These are phyloP conservation scores for Saururus chinensis DNA, from an alignment of 164 flowering plant species.

Conservation along the genomic window DNA sequence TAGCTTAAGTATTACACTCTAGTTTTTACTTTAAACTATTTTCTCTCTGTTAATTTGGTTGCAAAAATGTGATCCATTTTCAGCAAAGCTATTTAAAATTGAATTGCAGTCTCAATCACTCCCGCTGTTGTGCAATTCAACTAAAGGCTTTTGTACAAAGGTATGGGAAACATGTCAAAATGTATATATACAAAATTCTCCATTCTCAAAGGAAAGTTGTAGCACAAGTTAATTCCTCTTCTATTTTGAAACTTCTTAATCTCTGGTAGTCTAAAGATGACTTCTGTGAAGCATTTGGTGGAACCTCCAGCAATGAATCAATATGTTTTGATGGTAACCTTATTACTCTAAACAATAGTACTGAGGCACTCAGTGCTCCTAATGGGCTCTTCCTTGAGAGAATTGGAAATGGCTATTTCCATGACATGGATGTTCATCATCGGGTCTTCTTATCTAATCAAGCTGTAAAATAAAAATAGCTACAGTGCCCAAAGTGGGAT, in stretches of 20 bases:
- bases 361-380: conserved; percentile 29
- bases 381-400: conserved; percentile 77
- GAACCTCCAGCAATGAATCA: conserved; percentile 41
- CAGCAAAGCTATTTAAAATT: conserved; percentile 55
- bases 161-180: conserved; percentile 80
- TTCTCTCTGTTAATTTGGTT: background rate
- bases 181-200: conserved; percentile 51
- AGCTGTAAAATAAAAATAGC: conserved; percentile 67
- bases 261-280: conserved; percentile 63
- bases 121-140: conserved; percentile 65
- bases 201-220: conserved; percentile 59
- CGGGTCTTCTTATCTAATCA: conserved; percentile 77
- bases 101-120: conserved; percentile 30
- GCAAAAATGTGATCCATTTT: conserved; percentile 80
- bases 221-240: conserved; percentile 29
- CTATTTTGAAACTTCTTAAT: conserved; percentile 42
- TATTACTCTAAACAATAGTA: conserved; percentile 27
- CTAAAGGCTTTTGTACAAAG: conserved; percentile 44
- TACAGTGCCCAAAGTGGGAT: conserved; percentile 55
- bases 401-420: conserved; percentile 69
- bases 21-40: background rate
- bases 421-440: conserved; percentile 78
- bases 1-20: background rate
- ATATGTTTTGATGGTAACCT: conserved; percentile 68
- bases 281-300: conserved; percentile 75